Evolutionary conservation across 1,139 yeast species (phyloP), one percentile per base, ranked within the genome.

Genomic region (Trichomonascaceae sp.): DNA sequence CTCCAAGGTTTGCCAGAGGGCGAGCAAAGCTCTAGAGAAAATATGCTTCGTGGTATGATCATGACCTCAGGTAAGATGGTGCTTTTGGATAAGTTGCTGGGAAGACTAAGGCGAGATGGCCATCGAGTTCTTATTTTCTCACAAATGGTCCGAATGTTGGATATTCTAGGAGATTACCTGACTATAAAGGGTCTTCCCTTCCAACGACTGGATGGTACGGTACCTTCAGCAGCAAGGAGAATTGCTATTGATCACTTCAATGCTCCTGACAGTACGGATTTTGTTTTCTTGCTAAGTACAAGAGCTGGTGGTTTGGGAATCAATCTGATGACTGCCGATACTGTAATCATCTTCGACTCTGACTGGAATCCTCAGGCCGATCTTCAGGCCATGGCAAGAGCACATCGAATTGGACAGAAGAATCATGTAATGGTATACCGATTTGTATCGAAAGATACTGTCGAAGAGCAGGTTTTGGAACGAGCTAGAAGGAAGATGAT

Each of bases 361-460:
- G 99, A 93, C 74, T 93, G 99, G 99, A 93, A 93, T 67, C 98
- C 98, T 1, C 98, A 93, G 71, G 98, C 98, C 0, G 99, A 91
- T 78, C 75, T 91, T 62, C 98, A 93, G 72, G 99, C 99, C 3
- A 95, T 95, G 99, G 99, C 99, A 0, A 84, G 99, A 73, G 99
- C 99, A 2, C 99, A 93, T 73, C 84, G 99, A 76, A 93, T 93
- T 66, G 99, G 99, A 15, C 99, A 93, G 70, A 93, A 93, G 70
- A 90, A 88, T 64, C 99, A 93, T 71, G 99, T 93, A 48, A 88
- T 90, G 81, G 98, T 93, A 19, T 95, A 95, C 69, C 79, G 99
- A 67, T 88, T 95, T 73, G 98, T 93, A 20, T 86, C 96, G 60
- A 93, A 93, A 65, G 99, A 95, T 65, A 93, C 99, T 0, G 96